These are phyloP conservation scores for Pythium rhizo-oryzae DNA, from an alignment of 352 stramenopile genomes.

Conservation along the genomic window DNA sequence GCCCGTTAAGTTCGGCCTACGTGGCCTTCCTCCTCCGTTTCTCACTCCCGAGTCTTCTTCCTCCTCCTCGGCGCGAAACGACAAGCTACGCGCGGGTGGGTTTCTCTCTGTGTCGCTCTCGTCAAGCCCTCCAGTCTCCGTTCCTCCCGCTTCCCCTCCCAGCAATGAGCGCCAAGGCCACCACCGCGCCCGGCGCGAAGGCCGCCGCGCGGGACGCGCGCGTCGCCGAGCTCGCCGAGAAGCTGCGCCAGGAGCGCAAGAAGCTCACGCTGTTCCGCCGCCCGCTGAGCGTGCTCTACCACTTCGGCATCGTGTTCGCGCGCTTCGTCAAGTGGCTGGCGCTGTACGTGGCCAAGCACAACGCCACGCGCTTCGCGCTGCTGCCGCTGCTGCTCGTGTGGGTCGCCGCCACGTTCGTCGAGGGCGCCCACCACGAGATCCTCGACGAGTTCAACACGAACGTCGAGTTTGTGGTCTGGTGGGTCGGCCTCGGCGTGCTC, in stretches of 20 bases:
- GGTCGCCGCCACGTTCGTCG: constrained; percentile 59
- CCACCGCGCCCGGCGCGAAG: constrained; percentile 9
- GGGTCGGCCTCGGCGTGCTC: constrained; percentile 93
- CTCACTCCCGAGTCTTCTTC: constrained; percentile 14
- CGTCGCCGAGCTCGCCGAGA: constrained; percentile 43
- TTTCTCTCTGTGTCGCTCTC: no score
- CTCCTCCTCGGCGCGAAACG: constrained; percentile 16
- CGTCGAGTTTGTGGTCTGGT: constrained; percentile 92
- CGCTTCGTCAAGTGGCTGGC: constrained; percentile 77
- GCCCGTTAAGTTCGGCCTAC: constrained; percentile 31
- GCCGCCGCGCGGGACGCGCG: constrained; percentile 15
- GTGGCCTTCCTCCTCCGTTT: constrained; percentile 22
- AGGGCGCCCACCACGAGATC: constrained; percentile 72
- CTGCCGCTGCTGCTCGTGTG: constrained; percentile 73
- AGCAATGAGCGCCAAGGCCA: constrained; percentile 20
- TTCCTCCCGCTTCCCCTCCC: not conserved
- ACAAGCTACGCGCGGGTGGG: constrained; percentile 12
- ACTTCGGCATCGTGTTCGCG: constrained; percentile 79
- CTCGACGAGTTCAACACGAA: constrained; percentile 85
- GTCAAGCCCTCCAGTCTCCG: not conserved
- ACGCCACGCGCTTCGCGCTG: constrained; percentile 76
- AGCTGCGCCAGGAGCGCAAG: constrained; percentile 76
- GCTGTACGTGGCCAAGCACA: constrained; percentile 65
- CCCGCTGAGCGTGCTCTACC: constrained; percentile 73
- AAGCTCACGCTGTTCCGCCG: constrained; percentile 84